Base-by-base conservation (phyloP, 805 yeast genomes). In the Metschnikowia sp. region DNA sequence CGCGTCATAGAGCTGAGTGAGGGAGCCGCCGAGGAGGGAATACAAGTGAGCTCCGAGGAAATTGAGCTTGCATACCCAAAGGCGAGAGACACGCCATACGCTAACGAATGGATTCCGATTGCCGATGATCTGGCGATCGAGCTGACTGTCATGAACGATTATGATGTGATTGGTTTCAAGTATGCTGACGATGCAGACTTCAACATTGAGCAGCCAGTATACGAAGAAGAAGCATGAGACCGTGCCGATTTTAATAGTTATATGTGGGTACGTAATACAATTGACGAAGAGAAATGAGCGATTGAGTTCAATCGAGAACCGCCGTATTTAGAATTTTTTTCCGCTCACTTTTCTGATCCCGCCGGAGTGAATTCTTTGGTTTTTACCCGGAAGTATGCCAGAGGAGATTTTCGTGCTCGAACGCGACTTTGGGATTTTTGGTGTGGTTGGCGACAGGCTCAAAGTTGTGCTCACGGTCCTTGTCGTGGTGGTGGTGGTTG, bases 401-500 rank as follows among this genome's bases (percentile, higher is more conserved):
- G 57, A 38, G 36, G 45, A 37, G 19, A 55, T 45, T 26, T 47
- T 52, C 34, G 52, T 46, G 40, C 52, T 49, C 19, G 57, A 55
- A 8, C 57, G 48, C 8, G 56, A 52, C 45, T 44, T 40, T 31
- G 56, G 50, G 11, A 55, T 34, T 33, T 47, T 45, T 5, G 65
- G 64, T 5, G 68, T 59, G 7, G 69, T 55, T n/a, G 73, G 74
- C 9, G 72, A 62, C 12, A 67, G 61, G 31, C 65, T 59, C 44
- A 66, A 55, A 2, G 72, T 67, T 2, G 69, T 64, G 54, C 81
- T 76, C 4, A 76, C 75, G 1, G 79, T 76, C 7, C 78, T 67
- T 8, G 81, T 76, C 7, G 78, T 77, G 3, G 80, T 75, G 3
- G 75, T 74, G 2, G 79, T 76, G 11, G 72, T 68, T 10, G 70